Conservation (phyloP, 257 asterid species). For the Marsdenia floribunda region DNA sequence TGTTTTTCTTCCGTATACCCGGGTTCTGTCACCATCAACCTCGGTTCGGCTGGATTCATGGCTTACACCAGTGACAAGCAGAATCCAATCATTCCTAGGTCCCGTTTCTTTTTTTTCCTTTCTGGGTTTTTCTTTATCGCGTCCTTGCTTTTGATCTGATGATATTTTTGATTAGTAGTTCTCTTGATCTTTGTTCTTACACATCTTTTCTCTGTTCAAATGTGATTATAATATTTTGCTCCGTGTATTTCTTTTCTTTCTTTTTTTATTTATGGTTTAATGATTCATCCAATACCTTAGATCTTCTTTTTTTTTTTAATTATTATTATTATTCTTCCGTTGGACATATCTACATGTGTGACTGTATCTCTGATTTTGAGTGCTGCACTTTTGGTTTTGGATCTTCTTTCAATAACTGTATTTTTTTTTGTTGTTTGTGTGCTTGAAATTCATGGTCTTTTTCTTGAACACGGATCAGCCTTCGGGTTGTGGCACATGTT, state of each 20-base stretch:
- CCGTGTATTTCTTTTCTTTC: background rate
- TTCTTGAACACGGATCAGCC: background rate
- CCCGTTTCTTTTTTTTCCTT: background rate
- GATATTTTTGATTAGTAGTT: background rate
- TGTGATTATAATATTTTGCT: background rate
- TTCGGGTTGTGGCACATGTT: background rate
- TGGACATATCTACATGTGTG: background rate
- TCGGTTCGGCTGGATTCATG: slow-evolving; percentile 66
- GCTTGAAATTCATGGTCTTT: background rate
- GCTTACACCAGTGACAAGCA: slow-evolving; percentile 61
- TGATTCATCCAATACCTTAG: background rate
- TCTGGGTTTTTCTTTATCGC: background rate
- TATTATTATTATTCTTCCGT: background rate
- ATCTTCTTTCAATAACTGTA: no score
- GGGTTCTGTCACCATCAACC: slow-evolving; percentile 63
- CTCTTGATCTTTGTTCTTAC: background rate
- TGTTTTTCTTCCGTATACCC: slow-evolving; percentile 59
- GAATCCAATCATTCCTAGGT: slow-evolving; percentile 85
- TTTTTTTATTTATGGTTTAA: background rate
- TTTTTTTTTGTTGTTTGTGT: background rate
- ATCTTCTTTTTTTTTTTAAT: background rate
- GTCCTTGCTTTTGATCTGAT: slow-evolving; percentile 18
- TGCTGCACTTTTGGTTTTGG: background rate
- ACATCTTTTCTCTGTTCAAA: background rate
- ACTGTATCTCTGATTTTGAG: background rate